These are phyloP conservation scores for Claviceps citrina DNA, from an alignment of 2,329 filamentous ascomycete species.

Conservation along the genomic window DNA sequence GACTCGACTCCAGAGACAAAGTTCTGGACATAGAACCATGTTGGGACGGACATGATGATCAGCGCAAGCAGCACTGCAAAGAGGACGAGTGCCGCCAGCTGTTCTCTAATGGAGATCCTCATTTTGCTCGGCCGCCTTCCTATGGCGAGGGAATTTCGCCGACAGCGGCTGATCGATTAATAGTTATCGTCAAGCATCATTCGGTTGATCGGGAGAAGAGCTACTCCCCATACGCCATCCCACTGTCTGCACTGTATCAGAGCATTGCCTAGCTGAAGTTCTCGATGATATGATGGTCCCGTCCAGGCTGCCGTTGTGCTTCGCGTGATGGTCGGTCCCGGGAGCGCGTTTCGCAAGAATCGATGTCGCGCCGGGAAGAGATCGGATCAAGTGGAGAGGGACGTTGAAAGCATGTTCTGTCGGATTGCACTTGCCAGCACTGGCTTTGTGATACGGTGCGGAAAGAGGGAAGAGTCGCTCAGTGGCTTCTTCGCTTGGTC, in stretches of 20 bases:
- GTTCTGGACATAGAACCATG: constrained; percentile 43
- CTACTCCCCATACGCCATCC: not conserved
- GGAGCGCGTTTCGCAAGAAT: not conserved
- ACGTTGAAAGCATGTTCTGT: not conserved
- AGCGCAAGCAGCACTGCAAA: constrained; percentile 59
- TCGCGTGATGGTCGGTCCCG: not conserved
- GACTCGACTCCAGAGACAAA: constrained; percentile 38
- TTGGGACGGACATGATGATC: constrained; percentile 65
- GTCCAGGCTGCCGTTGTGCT: not conserved
- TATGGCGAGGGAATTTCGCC: not conserved
- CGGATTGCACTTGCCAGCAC: not conserved
- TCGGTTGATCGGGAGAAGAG: not conserved
- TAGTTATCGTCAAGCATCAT: constrained; percentile 3
- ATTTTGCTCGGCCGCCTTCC: constrained; percentile 30
- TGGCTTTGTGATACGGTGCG: not conserved
- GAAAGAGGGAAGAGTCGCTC: not conserved
- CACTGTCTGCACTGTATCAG: not conserved
- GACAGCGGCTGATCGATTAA: not conserved
- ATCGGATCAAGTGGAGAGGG: not conserved
- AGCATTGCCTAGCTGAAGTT: not conserved
- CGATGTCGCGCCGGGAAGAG: not conserved
- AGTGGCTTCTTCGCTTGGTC: not conserved
- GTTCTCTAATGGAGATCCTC: constrained; percentile 76
- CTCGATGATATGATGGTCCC: not conserved
- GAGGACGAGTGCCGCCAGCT: constrained; percentile 68